Evolutionary conservation across 495 filamentous ascomycete species (phyloP), one percentile per base, ranked within the genome.

Genomic region (Penicillium cataractarum): DNA sequence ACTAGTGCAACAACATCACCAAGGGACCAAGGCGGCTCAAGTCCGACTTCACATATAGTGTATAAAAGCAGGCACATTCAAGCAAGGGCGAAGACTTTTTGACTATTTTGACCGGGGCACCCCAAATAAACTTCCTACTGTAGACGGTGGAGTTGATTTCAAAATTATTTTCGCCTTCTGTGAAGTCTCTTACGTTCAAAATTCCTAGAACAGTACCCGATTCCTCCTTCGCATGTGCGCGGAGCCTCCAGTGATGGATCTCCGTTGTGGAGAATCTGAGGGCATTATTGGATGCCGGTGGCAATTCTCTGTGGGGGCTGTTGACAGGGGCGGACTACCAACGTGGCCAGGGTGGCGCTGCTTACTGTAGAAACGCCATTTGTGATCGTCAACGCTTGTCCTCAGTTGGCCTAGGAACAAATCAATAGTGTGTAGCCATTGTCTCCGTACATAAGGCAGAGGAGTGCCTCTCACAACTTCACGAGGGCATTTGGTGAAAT

Each of bases 231-330:
- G 29, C 31, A 55, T 55, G 31, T 40, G 22, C 29, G 53, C 9
- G 19, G 51, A 33, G 31, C 21, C 40, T 13, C 26, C 17, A 46
- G 39, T 15, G 1, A 35, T 46, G 55, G 39, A 49, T 6, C 9
- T 33, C 49, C 49, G 48, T 13, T 7, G 58, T 60, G 58, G 46
- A 44, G 58, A 60, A n/a, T 5, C 10, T 1, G 6, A 52, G 39
- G 50, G 53, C 58, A 42, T 61, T 65, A 65, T 61, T 65, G 63
- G 54, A 61, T 50, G 31, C 24, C 10, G 53, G 32, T 57, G 53
- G 53, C 58, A 22, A 54, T 19, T 5, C 27, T 53, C 9, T 57
- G 63, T 50, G 61, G 49, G 37, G 58, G 15, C 21, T 33, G 19
- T 57, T 65, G 40, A 52, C 40, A 60, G n/a, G n/a, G 51, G 49